These are phyloP conservation scores for Medicago truncatula DNA, from an alignment of 306 rosid species.

Conservation along the genomic window DNA sequence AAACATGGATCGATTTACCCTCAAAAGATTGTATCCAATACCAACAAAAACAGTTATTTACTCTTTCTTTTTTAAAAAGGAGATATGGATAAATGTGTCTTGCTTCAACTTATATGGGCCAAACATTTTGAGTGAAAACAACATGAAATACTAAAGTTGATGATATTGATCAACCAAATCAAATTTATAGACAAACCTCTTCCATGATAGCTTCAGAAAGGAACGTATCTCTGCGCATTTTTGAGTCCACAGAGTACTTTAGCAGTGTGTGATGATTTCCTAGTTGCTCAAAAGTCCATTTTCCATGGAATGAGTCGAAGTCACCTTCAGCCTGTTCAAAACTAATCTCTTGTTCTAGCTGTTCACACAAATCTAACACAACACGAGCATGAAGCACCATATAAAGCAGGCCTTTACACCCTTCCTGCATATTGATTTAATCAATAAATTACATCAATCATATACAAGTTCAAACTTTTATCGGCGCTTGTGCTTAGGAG, in stretches of 20 bases:
- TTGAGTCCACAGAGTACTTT: slow-evolving; percentile 92
- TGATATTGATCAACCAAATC: slow-evolving; percentile 21
- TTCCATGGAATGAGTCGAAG: slow-evolving; percentile 87
- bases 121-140: background rate
- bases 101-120: slow-evolving; percentile 27
- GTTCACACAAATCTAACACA: slow-evolving; percentile 84
- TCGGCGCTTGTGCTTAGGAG: slow-evolving; percentile 12
- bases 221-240: slow-evolving; percentile 91
- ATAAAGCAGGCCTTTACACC: slow-evolving; percentile 94
- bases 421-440: slow-evolving; percentile 68
- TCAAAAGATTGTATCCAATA: slow-evolving; percentile 34
- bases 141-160: background rate
- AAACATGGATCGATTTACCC: slow-evolving; percentile 14
- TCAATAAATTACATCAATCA: slow-evolving; percentile 13
- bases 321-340: slow-evolving; percentile 98
- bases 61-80: background rate
- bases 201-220: slow-evolving; percentile 97
- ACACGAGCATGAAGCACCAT: slow-evolving; percentile 99
- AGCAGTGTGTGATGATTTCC: slow-evolving; percentile 92
- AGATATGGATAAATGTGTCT: background rate
- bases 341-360: slow-evolving; percentile 81
- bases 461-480: slow-evolving; percentile 18
- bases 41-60: background rate
- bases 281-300: slow-evolving; percentile 92
- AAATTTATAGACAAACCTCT: slow-evolving; percentile 62